phyloP scores from a whole-genome alignment of 1,284 basidiomycete species.

The Cutaneotrichosporon sp. region DNA sequence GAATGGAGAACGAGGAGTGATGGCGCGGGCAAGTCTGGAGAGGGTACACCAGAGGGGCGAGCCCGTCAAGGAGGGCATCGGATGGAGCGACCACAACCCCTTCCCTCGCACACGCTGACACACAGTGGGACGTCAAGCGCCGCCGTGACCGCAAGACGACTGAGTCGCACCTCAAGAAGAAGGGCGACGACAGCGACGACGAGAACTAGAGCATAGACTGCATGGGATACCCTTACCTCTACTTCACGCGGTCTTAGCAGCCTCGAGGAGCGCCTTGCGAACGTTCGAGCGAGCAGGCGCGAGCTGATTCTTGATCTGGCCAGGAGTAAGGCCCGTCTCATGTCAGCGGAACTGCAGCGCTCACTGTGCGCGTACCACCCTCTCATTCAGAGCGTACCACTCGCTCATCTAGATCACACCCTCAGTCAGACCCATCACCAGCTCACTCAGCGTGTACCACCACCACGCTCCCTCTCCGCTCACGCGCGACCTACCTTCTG shows the following conservation, averaged over 20 bases:
- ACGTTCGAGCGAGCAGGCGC: conserved; percentile 35
- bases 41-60: too few relatives aligned
- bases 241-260: not conserved
- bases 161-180: conserved; percentile 10
- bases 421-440: too few relatives aligned
- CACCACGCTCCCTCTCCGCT: too few relatives aligned
- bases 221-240: conserved; percentile 6
- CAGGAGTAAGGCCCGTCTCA: conserved; percentile 37
- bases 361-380: too few relatives aligned
- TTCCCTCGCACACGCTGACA: not conserved
- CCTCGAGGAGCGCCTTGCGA: conserved; percentile 14
- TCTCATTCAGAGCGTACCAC: too few relatives aligned
- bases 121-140: conserved; percentile 53
- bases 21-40: too few relatives aligned
- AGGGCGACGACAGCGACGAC: conserved; percentile 16
- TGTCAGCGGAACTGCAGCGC: not conserved
- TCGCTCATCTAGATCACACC: too few relatives aligned
- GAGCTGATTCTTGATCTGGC: conserved; percentile 38
- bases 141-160: conserved; percentile 24
- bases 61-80: too few relatives aligned
- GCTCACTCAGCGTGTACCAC: too few relatives aligned
- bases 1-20: not conserved
- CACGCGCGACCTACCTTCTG: not conserved
- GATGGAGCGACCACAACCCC: too few relatives aligned
- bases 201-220: conserved; percentile 13